Percentiles rank a stretch among this genome's conserved stretches.
Evolutionary conservation across 257 asterid species (phyloP).

Genomic region (Verbascum thapsus): DNA sequence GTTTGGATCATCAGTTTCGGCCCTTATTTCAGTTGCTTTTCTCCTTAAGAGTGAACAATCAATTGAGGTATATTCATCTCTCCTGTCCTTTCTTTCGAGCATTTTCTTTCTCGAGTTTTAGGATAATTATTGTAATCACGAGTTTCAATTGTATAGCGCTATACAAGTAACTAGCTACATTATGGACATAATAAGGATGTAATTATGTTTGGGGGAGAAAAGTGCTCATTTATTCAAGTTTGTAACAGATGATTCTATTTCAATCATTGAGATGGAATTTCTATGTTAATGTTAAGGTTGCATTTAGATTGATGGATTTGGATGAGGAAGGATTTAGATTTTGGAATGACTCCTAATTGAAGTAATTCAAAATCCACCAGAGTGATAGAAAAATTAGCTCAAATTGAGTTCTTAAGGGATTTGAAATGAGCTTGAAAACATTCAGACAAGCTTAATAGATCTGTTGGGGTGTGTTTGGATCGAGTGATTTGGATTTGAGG

Average conservation of each 20-base stretch:
- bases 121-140: background rate
- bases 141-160: background rate
- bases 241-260: conserved; percentile 4
- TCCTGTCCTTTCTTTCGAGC: background rate
- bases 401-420: too few relatives aligned
- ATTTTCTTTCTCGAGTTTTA: background rate
- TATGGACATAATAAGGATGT: background rate
- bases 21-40: conserved; percentile 44
- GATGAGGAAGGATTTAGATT: too few relatives aligned
- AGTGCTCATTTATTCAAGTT: background rate
- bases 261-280: background rate
- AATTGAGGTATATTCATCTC: conserved; percentile 47
- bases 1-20: conserved; percentile 63
- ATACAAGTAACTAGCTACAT: conserved; percentile 11
- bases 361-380: too few relatives aligned
- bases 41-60: conserved; percentile 40
- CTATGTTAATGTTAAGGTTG: conserved; percentile 4
- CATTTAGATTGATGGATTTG: too few relatives aligned
- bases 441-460: too few relatives aligned
- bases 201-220: background rate
- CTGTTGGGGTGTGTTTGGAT: too few relatives aligned
- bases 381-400: too few relatives aligned
- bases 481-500: too few relatives aligned
- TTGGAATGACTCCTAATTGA: too few relatives aligned
- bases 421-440: too few relatives aligned